A percentile compares a stretch with the other conserved stretches of the same genome.
Evolutionary conservation across 371 early-diverging fungal genomes (phyloP).

Genomic region (Rhizopus microsporus): DNA sequence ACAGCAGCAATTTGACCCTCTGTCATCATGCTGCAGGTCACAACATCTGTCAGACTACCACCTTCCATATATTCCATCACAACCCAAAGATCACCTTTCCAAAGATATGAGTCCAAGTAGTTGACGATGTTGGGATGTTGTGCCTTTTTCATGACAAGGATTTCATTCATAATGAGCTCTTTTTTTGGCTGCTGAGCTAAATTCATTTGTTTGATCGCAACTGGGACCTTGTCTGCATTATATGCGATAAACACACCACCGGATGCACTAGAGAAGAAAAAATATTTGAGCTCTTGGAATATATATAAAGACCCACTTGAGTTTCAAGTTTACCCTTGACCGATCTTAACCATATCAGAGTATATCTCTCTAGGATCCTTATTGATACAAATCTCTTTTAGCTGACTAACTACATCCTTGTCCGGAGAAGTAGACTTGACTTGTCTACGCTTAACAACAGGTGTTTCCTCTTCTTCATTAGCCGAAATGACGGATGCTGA

Average conservation of each 20-base stretch:
- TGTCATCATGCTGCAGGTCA: slow-evolving; percentile 76
- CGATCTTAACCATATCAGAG: slow-evolving; percentile 85
- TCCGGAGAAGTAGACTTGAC: slow-evolving; percentile 25
- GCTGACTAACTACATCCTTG: slow-evolving; percentile 72
- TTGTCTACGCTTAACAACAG: slow-evolving; percentile 19
- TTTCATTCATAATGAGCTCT: slow-evolving; percentile 85
- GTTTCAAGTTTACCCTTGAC: slow-evolving; percentile 70
- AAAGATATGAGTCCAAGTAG: slow-evolving; percentile 74
- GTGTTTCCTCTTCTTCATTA: slow-evolving; percentile 10
- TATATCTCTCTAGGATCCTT: slow-evolving; percentile 82
- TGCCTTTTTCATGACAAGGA: slow-evolving; percentile 72
- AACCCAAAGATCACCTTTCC: slow-evolving; percentile 71
- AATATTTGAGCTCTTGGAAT: not conserved
- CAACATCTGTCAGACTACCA: slow-evolving; percentile 74
- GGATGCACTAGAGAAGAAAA: slow-evolving; percentile 26
- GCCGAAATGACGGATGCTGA: not conserved
- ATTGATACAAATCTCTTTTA: slow-evolving; percentile 82
- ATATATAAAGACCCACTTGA: not conserved
- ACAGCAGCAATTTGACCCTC: slow-evolving; percentile 82
- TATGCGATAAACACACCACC: slow-evolving; percentile 68
- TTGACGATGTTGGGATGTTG: slow-evolving; percentile 80
- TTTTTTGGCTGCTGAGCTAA: slow-evolving; percentile 82
- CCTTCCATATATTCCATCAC: slow-evolving; percentile 90
- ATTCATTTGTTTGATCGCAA: slow-evolving; percentile 87
- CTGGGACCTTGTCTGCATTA: slow-evolving; percentile 46